Conservation (phyloP, 805 yeast species). For the Priceomyces medius region DNA sequence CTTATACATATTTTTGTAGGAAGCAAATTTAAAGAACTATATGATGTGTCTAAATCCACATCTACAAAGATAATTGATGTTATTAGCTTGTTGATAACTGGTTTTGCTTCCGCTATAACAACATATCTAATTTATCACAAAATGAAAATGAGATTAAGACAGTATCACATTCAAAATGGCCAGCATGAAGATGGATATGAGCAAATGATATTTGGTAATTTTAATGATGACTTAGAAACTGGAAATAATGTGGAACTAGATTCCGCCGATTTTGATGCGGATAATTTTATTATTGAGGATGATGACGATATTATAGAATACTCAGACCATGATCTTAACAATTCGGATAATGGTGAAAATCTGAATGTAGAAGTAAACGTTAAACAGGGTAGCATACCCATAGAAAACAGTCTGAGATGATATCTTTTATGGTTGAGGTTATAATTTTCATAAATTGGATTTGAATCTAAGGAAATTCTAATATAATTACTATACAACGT, state of each 20-base stretch:
- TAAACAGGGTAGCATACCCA: too few relatives aligned
- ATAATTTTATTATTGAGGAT: conserved; percentile 40
- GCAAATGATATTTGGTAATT: conserved; percentile 38
- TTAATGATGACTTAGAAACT: conserved; percentile 36
- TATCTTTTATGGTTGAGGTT: too few relatives aligned
- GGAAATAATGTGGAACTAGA: conserved; percentile 34
- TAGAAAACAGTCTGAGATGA: too few relatives aligned
- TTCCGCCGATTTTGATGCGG: conserved; percentile 38
- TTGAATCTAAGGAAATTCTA: too few relatives aligned
- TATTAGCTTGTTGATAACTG: conserved; percentile 58
- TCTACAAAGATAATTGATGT: conserved; percentile 60
- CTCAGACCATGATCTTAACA: too few relatives aligned
- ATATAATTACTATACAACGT: too few relatives aligned
- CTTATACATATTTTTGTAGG: conserved; percentile 79
- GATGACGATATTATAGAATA: conserved; percentile 22
- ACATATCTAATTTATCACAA: conserved; percentile 67
- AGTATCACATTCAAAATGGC: conserved; percentile 21
- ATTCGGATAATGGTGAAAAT: too few relatives aligned
- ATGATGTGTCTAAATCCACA: conserved; percentile 50
- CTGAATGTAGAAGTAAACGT: too few relatives aligned
- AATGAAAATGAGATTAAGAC: conserved; percentile 39
- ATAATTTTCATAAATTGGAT: too few relatives aligned
- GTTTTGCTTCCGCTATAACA: conserved; percentile 52
- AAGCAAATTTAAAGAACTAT: conserved; percentile 65
- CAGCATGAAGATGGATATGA: conserved; percentile 21